phyloP scores from a whole-genome alignment of 2,329 filamentous ascomycete species.

The Pseudopyricularia cyperi region DNA sequence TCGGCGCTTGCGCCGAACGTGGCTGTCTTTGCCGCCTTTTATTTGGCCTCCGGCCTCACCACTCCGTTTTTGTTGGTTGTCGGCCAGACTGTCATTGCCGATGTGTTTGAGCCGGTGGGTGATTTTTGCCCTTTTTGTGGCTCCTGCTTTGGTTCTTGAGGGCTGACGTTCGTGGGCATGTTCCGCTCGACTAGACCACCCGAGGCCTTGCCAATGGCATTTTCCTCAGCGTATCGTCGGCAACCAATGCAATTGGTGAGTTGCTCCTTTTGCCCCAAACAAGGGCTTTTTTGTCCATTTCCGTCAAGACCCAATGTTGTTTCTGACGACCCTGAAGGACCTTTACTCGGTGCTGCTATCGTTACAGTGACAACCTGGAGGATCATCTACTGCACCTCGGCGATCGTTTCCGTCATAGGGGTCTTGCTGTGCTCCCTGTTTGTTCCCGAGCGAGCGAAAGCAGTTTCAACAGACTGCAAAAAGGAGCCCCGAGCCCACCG shows the following conservation, averaged over 20 bases:
- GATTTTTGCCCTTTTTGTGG: not conserved
- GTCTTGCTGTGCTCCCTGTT: constrained; percentile 15
- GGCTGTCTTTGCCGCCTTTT: constrained; percentile 59
- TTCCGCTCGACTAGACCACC: constrained; percentile 27
- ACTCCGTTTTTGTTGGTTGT: constrained; percentile 64
- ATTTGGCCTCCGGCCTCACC: constrained; percentile 61
- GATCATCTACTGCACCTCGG: constrained; percentile 25
- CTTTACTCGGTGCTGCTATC: constrained; percentile 63
- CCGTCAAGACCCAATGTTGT: not conserved
- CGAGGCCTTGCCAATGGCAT: constrained; percentile 61
- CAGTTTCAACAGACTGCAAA: not conserved
- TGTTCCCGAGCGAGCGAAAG: constrained; percentile 5
- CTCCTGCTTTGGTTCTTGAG: not conserved
- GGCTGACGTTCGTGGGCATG: not conserved
- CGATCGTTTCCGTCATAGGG: constrained; percentile 14
- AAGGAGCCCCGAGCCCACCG: not conserved
- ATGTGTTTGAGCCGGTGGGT: constrained; percentile 43
- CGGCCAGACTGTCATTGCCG: constrained; percentile 30
- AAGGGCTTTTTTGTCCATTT: no score
- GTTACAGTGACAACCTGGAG: constrained; percentile 64
- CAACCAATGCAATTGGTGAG: not conserved
- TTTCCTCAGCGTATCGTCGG: constrained; percentile 39
- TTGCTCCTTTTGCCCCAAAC: no score
- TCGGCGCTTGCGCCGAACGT: constrained; percentile 62
- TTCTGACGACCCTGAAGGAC: constrained; percentile 25